Evolutionary conservation across 2,329 filamentous ascomycete species (phyloP).

Genomic region (Colletotrichum eremochloae): DNA sequence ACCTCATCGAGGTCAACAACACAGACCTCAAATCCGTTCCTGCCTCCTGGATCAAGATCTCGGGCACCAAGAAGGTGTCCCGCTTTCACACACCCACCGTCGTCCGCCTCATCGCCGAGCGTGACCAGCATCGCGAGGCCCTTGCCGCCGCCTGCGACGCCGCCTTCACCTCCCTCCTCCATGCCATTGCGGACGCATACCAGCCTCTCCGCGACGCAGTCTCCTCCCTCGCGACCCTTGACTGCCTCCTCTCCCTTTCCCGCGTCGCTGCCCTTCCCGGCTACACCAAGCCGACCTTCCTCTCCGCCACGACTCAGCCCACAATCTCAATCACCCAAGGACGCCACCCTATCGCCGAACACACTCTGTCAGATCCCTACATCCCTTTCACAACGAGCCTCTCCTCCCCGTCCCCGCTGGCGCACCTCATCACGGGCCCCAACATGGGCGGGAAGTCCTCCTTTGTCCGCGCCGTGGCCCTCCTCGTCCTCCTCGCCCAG

Average conservation of each 20-base stretch:
- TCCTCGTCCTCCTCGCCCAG: conserved; percentile 94
- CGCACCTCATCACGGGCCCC: conserved; percentile 92
- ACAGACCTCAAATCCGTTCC: conserved; percentile 86
- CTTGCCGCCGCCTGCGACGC: conserved; percentile 91
- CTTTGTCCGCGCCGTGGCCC: conserved; percentile 91
- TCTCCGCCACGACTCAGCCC: conserved; percentile 72
- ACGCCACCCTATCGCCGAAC: conserved; percentile 96
- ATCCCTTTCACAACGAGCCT: conserved; percentile 90
- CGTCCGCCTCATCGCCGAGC: conserved; percentile 83
- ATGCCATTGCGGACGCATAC: conserved; percentile 81
- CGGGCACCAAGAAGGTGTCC: conserved; percentile 90
- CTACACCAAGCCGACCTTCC: conserved; percentile 82
- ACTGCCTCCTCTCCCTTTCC: conserved; percentile 90
- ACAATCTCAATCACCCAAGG: conserved; percentile 80
- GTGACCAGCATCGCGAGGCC: conserved; percentile 95
- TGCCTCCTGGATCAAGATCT: conserved; percentile 95
- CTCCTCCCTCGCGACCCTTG: conserved; percentile 85
- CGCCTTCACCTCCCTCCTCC: conserved; percentile 81
- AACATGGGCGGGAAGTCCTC: conserved; percentile 99
- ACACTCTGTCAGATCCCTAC: conserved; percentile 85
- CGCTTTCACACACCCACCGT: conserved; percentile 96
- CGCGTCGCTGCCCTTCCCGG: conserved; percentile 87
- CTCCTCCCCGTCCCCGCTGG: conserved; percentile 73
- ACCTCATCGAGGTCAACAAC: conserved; percentile 92
- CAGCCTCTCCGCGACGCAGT: conserved; percentile 91